Evolutionary conservation across 2,329 filamentous ascomycete genomes (phyloP).

Genomic region (Xylaria sp.): DNA sequence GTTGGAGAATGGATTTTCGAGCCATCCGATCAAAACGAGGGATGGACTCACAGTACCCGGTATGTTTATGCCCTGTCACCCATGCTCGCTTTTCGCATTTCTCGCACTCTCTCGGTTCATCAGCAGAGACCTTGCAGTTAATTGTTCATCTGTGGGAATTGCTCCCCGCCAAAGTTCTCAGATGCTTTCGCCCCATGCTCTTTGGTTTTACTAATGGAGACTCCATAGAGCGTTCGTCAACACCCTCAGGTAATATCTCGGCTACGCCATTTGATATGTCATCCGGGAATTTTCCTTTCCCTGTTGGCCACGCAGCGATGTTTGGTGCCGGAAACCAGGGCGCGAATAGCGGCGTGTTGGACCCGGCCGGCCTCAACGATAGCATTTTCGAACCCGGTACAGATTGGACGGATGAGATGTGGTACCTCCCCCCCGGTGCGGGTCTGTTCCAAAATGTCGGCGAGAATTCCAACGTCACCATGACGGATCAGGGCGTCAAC

Average conservation of each 20-base stretch:
- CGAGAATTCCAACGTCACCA: slow-evolving; percentile 68
- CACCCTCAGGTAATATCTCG: slow-evolving; percentile 65
- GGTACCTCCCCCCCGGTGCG: slow-evolving; percentile 72
- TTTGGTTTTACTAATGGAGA: slow-evolving; percentile 31
- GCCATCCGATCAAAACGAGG: slow-evolving; percentile 43
- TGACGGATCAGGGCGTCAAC: slow-evolving; percentile 75
- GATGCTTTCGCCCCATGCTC: neutral
- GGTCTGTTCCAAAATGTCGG: slow-evolving; percentile 73
- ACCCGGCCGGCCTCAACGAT: slow-evolving; percentile 50
- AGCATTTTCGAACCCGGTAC: slow-evolving; percentile 58
- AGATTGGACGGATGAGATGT: slow-evolving; percentile 71
- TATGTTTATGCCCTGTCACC: slow-evolving; percentile 38
- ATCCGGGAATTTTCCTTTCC: slow-evolving; percentile 65
- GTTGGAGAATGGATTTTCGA: slow-evolving; percentile 44
- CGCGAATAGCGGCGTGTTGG: slow-evolving; percentile 46
- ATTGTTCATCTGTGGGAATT: neutral
- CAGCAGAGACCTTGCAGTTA: neutral
- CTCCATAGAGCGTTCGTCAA: slow-evolving; percentile 53
- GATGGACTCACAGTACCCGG: slow-evolving; percentile 47
- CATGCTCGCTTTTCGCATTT: neutral
- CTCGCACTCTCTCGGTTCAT: neutral
- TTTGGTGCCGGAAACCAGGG: slow-evolving; percentile 64
- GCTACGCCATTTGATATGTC: slow-evolving; percentile 71
- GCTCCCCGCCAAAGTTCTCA: neutral
- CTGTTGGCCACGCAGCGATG: slow-evolving; percentile 58